phyloP scores from a whole-genome alignment of 352 stramenopile species.

The Phytopythium chamaehyphon region DNA sequence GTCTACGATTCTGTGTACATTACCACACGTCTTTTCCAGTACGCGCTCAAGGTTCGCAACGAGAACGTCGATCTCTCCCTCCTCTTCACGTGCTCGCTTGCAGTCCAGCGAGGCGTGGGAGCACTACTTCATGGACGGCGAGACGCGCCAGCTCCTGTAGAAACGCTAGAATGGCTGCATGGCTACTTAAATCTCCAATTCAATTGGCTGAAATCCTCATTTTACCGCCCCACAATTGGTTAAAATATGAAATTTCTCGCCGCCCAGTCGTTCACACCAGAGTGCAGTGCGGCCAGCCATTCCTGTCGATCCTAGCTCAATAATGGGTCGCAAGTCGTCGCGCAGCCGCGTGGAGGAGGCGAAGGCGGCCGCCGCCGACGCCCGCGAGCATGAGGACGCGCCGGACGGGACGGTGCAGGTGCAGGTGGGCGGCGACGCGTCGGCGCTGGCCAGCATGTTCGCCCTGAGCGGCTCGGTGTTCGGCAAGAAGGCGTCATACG shows the following conservation, averaged over 20 bases:
- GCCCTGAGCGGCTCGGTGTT: constrained; percentile 56
- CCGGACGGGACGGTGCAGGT: constrained; percentile 16
- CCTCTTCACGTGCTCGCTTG: too few species aligned
- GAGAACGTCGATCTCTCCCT: too few species aligned
- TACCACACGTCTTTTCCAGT: too few species aligned
- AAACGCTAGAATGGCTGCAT: too few species aligned
- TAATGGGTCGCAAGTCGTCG: constrained; percentile 27
- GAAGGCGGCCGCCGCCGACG: not conserved
- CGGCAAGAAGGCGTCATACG: constrained; percentile 63
- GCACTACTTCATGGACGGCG: too few species aligned
- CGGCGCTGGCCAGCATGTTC: constrained; percentile 46
- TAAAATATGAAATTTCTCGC: not conserved
- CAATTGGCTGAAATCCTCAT: too few species aligned
- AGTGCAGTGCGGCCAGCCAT: constrained; percentile 29
- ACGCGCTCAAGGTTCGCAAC: too few species aligned
- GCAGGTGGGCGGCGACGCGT: constrained; percentile 14
- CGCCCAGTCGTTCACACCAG: constrained; percentile 10
- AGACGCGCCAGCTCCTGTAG: too few species aligned
- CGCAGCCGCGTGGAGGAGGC: constrained; percentile 13
- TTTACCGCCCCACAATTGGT: constrained; percentile 6
- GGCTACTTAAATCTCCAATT: too few species aligned
- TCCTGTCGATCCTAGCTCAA: constrained; percentile 15
- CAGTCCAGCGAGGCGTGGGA: too few species aligned
- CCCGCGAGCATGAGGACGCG: constrained; percentile 3
- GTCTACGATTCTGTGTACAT: too few species aligned